Conservation (phyloP, 2,329 filamentous ascomycete species). For the Leptoxyphium fumago region DNA sequence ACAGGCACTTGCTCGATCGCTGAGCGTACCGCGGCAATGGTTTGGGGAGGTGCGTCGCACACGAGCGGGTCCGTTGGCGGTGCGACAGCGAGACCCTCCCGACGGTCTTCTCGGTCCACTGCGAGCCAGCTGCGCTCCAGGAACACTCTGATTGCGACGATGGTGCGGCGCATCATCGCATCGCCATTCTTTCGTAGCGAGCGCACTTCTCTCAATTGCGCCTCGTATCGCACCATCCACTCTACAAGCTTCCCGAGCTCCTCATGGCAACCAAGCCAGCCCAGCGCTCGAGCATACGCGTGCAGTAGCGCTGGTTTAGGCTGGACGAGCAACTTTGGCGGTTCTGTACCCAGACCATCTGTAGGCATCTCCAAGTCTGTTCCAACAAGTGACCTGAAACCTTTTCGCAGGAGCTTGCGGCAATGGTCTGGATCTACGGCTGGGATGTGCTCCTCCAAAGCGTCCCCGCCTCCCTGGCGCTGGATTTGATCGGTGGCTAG, state of each 20-base stretch:
- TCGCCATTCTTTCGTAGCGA: conserved; percentile 9
- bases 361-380: neutral
- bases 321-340: conserved; percentile 24
- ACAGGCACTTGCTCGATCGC: conserved; percentile 21
- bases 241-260: conserved; percentile 42
- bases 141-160: conserved; percentile 28
- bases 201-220: conserved; percentile 13
- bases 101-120: neutral
- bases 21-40: conserved; percentile 8
- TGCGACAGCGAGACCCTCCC: neutral
- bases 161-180: conserved; percentile 19
- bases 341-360: neutral
- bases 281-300: conserved; percentile 49
- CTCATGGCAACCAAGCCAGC: conserved; percentile 42
- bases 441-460: neutral
- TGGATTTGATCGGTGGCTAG: neutral
- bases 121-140: conserved; percentile 22
- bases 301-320: conserved; percentile 38
- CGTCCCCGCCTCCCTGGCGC: neutral
- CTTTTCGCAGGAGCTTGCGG: neutral
- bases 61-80: neutral
- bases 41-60: conserved; percentile 5
- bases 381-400: neutral
- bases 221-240: conserved; percentile 44
- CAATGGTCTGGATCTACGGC: neutral